phyloP scores from a whole-genome alignment of 768 basidiomycete species.

The Boletellus sp. region DNA sequence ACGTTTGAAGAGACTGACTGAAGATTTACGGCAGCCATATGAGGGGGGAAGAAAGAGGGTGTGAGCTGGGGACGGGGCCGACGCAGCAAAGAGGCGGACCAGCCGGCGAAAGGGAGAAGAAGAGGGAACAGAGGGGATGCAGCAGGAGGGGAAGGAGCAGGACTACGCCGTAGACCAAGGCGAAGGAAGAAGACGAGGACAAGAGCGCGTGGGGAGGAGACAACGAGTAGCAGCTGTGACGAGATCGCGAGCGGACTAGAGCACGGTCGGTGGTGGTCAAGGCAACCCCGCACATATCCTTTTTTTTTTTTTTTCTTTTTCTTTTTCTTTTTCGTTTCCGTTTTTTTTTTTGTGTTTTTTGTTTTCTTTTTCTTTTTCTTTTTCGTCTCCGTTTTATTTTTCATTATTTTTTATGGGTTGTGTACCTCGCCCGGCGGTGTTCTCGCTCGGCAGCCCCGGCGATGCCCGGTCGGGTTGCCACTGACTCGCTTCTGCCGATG shows the following conservation, averaged over 20 bases:
- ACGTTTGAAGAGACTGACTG: conserved; percentile 66
- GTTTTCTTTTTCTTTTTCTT: conserved; percentile 2
- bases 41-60: conserved; percentile 36
- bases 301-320: conserved; percentile 2
- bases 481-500: too few relatives aligned
- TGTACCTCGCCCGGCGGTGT: not conserved
- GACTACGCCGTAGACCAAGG: conserved; percentile 24
- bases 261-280: conserved; percentile 51
- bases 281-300: conserved; percentile 36
- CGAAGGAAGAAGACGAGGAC: conserved; percentile 21
- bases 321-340: conserved; percentile 1
- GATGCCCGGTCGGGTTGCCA: too few relatives aligned
- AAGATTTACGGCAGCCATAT: conserved; percentile 72
- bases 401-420: not conserved
- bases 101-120: conserved; percentile 39
- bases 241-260: conserved; percentile 30
- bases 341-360: conserved; percentile 3
- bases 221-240: conserved; percentile 23
- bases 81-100: conserved; percentile 48
- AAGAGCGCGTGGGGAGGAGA: conserved; percentile 14
- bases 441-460: too few relatives aligned
- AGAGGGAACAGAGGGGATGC: not conserved
- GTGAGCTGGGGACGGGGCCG: conserved; percentile 30
- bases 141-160: not conserved
- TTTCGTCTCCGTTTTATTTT: conserved; percentile 1